A percentile compares a stretch with the other conserved stretches of the same genome.
Evolutionary conservation across 75 land plant genomes (phyloP).

Genomic region (Cupressus sempervirens): DNA sequence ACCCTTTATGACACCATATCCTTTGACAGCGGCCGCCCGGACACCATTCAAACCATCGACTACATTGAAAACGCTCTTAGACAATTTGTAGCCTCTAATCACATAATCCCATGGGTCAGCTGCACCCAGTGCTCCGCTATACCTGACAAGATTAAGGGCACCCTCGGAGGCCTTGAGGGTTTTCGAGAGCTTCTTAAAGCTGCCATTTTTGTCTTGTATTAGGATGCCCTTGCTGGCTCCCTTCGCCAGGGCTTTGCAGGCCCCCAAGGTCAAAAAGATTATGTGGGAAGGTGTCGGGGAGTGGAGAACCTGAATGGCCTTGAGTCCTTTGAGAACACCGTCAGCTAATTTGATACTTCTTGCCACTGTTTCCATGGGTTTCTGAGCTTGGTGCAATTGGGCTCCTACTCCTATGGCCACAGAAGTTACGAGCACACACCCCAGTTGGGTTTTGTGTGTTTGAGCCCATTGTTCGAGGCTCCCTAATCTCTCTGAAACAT

Average conservation of each 20-base stretch:
- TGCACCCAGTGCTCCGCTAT: not conserved
- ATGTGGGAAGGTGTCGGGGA: not conserved
- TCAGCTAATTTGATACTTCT: not conserved
- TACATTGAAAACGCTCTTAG: conserved; percentile 4
- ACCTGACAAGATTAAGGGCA: conserved; percentile 7
- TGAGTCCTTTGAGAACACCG: not conserved
- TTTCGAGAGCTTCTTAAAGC: not conserved
- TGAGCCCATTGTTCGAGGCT: not conserved
- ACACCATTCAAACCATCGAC: not conserved
- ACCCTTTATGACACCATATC: not conserved
- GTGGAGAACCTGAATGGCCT: not conserved
- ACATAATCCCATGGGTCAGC: not conserved
- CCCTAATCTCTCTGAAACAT: not conserved
- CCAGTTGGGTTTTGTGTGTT: not conserved
- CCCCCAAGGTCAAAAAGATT: not conserved
- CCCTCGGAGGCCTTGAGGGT: conserved; percentile 10
- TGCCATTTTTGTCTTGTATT: not conserved
- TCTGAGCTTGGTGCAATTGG: not conserved
- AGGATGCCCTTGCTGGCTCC: conserved; percentile 7
- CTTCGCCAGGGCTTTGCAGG: not conserved
- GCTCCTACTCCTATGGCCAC: not conserved
- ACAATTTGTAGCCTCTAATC: conserved; percentile 8
- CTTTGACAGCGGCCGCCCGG: not conserved
- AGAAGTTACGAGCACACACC: not conserved
- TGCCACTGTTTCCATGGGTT: not conserved